These are phyloP conservation scores for Pseudogymnoascus sp. DNA, from an alignment of 2,329 filamentous ascomycete species.

Conservation along the genomic window DNA sequence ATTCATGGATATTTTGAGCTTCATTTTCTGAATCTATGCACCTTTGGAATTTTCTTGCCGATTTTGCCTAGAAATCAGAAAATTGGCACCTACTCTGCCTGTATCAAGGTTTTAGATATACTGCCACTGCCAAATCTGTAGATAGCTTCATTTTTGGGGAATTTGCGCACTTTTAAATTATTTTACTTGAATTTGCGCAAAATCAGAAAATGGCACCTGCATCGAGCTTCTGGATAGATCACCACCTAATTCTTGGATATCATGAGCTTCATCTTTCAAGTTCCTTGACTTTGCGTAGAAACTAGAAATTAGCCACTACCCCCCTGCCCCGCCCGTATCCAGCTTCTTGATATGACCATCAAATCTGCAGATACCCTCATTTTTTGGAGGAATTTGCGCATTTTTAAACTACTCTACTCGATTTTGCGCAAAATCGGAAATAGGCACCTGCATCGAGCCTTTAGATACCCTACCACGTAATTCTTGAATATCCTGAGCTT, in stretches of 20 bases:
- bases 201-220: not conserved
- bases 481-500: not conserved
- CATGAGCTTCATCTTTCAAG: not conserved
- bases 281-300: too few relatives aligned
- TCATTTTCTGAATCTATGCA: not conserved
- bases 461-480: not conserved
- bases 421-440: too few relatives aligned
- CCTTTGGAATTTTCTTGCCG: not conserved
- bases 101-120: not conserved
- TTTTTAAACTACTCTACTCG: too few relatives aligned
- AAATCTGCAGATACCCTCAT: too few relatives aligned
- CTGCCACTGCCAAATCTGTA: too few relatives aligned
- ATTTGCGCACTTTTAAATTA: not conserved
- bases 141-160: not conserved
- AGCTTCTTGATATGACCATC: not conserved
- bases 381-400: too few relatives aligned
- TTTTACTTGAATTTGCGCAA: too few relatives aligned
- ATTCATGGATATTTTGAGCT: not conserved
- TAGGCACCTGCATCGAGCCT: not conserved
- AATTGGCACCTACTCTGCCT: too few relatives aligned
- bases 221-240: not conserved
- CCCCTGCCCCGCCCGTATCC: too few relatives aligned
- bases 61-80: too few relatives aligned
- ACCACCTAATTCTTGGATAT: not conserved
- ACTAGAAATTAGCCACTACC: too few relatives aligned